Base-by-base conservation (phyloP, 1,139 yeast genomes). In the Meyerozyma elateridarum region DNA sequence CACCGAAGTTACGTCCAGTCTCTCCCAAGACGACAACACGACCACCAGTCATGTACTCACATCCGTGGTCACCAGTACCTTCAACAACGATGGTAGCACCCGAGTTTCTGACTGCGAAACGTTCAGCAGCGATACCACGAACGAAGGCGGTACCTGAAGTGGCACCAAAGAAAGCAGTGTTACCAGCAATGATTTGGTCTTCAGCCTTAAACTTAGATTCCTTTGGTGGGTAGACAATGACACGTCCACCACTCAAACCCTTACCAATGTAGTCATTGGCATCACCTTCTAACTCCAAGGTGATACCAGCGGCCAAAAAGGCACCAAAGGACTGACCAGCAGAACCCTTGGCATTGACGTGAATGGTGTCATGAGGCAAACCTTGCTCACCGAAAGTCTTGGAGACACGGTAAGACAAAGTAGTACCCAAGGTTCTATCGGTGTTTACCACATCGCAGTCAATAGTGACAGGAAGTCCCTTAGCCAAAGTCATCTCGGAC, bases 271-370 rank as follows among this genome's bases (percentile, higher is more conserved):
- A 91, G 66, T 91, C 98, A 56, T 91, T 91, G 46, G 96, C 87
- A 60, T 91, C 98, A 70, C 98, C 98, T 64, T 87, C 95, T 44
- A 91, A 73, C 59, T 87, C 95, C 52, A 91, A 76, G 12, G 97
- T 91, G 41, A 91, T 81, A 67, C 98, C 98, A 8, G 95, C 82
- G 33, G 97, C 95, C 51, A 91, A 73, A 71, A 85, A 91, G 1
- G 97, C 97, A 67, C 98, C 98, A 56, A 91, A 89, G 4, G 97
- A 88, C 68, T 91, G 98, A 54, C 98, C 98, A 21, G 98, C 98
- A 36, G 93, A 83, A 44, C 98, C 98, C 52, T 71, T 73, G 39
- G 84, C 77, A 54, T 89, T 84, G 34, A 88, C 96, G 49, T 89
- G 96, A 46, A 91, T 84, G 19, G 97, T 91, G 59, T 91, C 97